These are phyloP conservation scores for Physcomitrellopsis africana DNA, from an alignment of 225 moss, liverwort and hornwort species.

Conservation along the genomic window DNA sequence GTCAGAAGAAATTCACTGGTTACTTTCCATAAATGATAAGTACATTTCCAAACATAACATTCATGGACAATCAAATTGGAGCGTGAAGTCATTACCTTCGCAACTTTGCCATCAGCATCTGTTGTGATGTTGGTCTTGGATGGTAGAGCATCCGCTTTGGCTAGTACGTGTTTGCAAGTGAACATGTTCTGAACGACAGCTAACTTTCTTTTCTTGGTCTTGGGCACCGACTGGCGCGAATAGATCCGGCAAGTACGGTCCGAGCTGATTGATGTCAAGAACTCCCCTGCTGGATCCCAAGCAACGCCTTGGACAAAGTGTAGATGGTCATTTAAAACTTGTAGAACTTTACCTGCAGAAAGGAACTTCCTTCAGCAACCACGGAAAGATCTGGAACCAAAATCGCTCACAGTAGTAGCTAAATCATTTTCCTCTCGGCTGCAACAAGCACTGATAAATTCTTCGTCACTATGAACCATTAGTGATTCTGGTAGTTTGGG, in stretches of 20 bases:
- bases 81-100: slow-evolving; percentile 35
- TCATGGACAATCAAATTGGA: not conserved
- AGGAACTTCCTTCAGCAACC: slow-evolving; percentile 23
- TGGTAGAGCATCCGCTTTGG: slow-evolving; percentile 49
- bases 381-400: not conserved
- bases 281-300: slow-evolving; percentile 89
- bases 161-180: slow-evolving; percentile 69
- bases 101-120: slow-evolving; percentile 36
- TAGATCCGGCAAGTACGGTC: slow-evolving; percentile 98
- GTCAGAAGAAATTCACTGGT: not conserved
- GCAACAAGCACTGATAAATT: not conserved
- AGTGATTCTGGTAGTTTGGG: not conserved
- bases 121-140: slow-evolving; percentile 37
- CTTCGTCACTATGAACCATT: not conserved
- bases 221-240: slow-evolving; percentile 49
- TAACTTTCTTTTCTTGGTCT: slow-evolving; percentile 63
- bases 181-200: slow-evolving; percentile 40
- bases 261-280: slow-evolving; percentile 82
- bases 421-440: not conserved
- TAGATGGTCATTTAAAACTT: slow-evolving; percentile 78
- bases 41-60: not conserved
- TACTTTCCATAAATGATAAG: no score
- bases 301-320: slow-evolving; percentile 97
- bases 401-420: not conserved
- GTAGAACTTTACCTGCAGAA: slow-evolving; percentile 59